phyloP scores from a whole-genome alignment of 371 early-diverging fungal species.

The Nematocida major region DNA sequence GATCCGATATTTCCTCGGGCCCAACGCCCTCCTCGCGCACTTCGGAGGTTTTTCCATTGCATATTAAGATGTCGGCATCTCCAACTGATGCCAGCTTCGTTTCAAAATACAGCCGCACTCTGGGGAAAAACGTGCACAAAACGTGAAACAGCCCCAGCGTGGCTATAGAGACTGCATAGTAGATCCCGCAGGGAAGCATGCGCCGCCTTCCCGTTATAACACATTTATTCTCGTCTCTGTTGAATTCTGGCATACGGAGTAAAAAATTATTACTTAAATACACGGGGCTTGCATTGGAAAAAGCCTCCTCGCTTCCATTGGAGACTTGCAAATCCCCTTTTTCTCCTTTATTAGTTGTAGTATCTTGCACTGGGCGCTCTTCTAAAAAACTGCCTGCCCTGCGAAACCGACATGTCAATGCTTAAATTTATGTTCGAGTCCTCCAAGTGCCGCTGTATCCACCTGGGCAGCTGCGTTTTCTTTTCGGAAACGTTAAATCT shows the following conservation, averaged over 20 bases:
- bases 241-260: conserved; percentile 28
- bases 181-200: conserved; percentile 68
- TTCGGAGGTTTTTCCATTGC: conserved; percentile 23
- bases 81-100: conserved; percentile 19
- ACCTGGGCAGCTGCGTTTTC: conserved; percentile 86
- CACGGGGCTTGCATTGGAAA: neutral
- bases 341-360: neutral
- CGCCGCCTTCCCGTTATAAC: conserved; percentile 65
- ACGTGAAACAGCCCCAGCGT: conserved; percentile 55
- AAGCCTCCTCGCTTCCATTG: neutral
- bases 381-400: conserved; percentile 83
- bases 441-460: conserved; percentile 84
- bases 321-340: neutral
- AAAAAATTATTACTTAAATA: conserved; percentile 35
- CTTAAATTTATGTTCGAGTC: conserved; percentile 82
- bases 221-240: conserved; percentile 3
- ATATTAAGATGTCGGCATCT: conserved; percentile 36
- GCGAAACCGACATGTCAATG: conserved; percentile 90
- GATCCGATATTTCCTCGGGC: conserved; percentile 11
- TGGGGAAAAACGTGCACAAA: conserved; percentile 42
- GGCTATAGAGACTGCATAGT: conserved; percentile 46
- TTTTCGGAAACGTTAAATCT: conserved; percentile 86
- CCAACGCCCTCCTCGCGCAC: conserved; percentile 31
- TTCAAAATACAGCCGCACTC: conserved; percentile 29
- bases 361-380: conserved; percentile 71